These are phyloP conservation scores for Dendrobium huoshanense DNA, from an alignment of 106 monocot genomes.

Conservation along the genomic window DNA sequence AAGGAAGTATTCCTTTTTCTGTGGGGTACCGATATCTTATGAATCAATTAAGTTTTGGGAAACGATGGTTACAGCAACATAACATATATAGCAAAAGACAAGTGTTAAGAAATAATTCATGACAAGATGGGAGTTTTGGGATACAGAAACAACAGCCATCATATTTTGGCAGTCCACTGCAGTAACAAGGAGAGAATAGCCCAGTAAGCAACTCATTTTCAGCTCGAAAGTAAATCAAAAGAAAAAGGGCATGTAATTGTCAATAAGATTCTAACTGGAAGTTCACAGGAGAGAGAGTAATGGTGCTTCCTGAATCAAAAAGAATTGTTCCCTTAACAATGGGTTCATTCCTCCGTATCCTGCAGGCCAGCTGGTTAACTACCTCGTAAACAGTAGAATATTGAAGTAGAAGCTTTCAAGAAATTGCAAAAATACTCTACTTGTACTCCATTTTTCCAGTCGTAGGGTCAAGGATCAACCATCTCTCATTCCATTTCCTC, in stretches of 20 bases:
- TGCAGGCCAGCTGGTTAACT: constrained; percentile 17
- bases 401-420: background rate
- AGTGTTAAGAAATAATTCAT: background rate
- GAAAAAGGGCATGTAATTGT: background rate
- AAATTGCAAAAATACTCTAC: constrained; percentile 28
- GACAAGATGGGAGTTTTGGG: constrained; percentile 19
- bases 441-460: constrained; percentile 99
- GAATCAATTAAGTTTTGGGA: constrained; percentile 36
- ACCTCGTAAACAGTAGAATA: background rate
- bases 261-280: constrained; percentile 49
- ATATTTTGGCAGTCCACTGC: constrained; percentile 89
- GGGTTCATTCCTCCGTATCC: constrained; percentile 63
- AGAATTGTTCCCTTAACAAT: constrained; percentile 63
- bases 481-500: constrained; percentile 94
- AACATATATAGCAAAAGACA: constrained; percentile 3
- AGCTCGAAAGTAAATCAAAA: background rate
- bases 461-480: constrained; percentile 91
- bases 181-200: constrained; percentile 13
- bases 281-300: constrained; percentile 87
- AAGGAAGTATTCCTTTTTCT: constrained; percentile 91
- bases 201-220: background rate
- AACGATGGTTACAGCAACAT: background rate
- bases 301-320: constrained; percentile 90
- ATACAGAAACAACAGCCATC: constrained; percentile 99
- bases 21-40: constrained; percentile 93